These are phyloP conservation scores for Polygonum maritimum DNA, from an alignment of 148 eudicot genomes.

Conservation along the genomic window DNA sequence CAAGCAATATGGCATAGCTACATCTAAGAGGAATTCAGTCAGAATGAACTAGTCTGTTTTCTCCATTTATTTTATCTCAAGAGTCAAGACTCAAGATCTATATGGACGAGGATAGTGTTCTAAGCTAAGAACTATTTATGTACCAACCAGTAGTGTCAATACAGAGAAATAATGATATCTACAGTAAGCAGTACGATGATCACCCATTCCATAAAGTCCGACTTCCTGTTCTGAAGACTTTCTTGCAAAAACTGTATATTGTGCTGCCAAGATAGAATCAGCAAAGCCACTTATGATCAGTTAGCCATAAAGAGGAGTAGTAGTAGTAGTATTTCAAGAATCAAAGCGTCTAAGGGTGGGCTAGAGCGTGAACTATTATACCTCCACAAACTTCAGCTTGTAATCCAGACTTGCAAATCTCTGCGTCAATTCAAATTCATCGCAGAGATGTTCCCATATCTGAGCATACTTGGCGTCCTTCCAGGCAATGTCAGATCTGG, in stretches of 20 bases:
- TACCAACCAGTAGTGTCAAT: background rate
- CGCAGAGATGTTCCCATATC: constrained; percentile 95
- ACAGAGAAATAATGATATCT: constrained; percentile 73
- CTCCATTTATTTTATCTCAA: too few relatives aligned
- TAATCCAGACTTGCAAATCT: constrained; percentile 98
- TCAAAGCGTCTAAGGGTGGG: background rate
- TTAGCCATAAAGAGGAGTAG: background rate
- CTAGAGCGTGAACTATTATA: constrained; percentile 13
- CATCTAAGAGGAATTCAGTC: too few relatives aligned
- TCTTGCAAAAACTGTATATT: constrained; percentile 91
- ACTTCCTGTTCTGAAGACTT: constrained; percentile 86
- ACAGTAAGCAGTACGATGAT: constrained; percentile 72
- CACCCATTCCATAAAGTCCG: constrained; percentile 93
- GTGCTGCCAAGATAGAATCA: constrained; percentile 37
- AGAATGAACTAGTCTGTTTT: too few relatives aligned
- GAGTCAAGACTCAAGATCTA: background rate
- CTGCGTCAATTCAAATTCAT: constrained; percentile 91
- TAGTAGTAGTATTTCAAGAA: background rate
- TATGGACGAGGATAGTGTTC: background rate
- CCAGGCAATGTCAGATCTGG: constrained; percentile 98
- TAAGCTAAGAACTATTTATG: background rate
- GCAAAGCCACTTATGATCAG: background rate
- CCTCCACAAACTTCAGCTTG: constrained; percentile 95
- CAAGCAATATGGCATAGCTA: too few relatives aligned
- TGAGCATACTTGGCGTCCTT: constrained; percentile 97